Base-by-base conservation (phyloP, 164 flowering plant genomes). In the Magnolia officinalis region DNA sequence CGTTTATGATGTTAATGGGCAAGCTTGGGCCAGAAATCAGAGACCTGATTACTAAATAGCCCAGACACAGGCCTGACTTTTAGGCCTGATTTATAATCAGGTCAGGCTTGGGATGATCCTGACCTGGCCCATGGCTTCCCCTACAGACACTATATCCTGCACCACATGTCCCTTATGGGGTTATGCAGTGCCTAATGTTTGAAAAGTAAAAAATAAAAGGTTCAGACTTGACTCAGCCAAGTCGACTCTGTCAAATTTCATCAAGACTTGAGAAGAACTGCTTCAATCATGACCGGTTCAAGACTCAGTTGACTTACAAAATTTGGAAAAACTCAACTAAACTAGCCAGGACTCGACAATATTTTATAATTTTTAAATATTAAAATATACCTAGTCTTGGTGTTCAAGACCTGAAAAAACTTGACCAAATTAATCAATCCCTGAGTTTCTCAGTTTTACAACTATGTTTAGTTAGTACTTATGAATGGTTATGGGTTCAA, bases 401-500 rank as follows among this genome's bases (percentile, higher is more conserved):
- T 37, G 45, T 37, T 37, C 45, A 37, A 37, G 45, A 37, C 45
- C 45, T 5, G 45, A 37, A 4, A 37, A 37, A 37, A 37, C 45
- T 37, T 37, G 45, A 37, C 45, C 45, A 37, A 37, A 37, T 37
- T 37, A 37, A 4, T 37, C 45, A 3, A 37, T 37, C 6, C 6
- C 45, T 37, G 45, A 4, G 45, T 37, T 37, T 5, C 45, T 37
- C 45, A 37, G 45, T 37, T 37, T 37, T 37, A 37, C 6, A 37
- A 37, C 45, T 4, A 37, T 37, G 45, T 37, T 37, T 37, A 37
- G 45, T 3, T 37, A 37, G 6, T 37, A 37, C 45, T 37, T 37
- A 3, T 16, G 13, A 16, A 55, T 77, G 20, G 19, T 79, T 71
- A 31, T n/a, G n/a, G n/a, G n/a, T n/a, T n/a, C n/a, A n/a, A n/a